Evolutionary conservation across 495 filamentous ascomycete species (phyloP), one percentile per base, ranked within the genome.

Genomic region (Beverwykella pulmonaria): DNA sequence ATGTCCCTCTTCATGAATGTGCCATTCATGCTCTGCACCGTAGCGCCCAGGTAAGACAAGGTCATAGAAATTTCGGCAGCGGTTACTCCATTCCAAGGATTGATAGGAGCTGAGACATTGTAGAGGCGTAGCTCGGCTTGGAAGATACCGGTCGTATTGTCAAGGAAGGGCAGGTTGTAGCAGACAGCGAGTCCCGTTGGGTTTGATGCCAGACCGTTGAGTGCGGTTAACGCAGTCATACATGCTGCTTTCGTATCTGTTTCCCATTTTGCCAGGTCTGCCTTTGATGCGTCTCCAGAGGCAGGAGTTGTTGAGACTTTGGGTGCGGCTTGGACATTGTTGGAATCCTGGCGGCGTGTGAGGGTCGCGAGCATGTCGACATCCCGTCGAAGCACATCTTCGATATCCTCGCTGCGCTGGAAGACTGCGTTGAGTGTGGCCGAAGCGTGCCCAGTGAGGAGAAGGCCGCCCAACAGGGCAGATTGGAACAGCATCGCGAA

Each of bases 101-200:
- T 86, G 0, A 75, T 81, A 27, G 89, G 81, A 10, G 73, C 69
- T 9, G 82, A 82, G 47, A 91, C 74, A 65, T 83, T 84, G 75
- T 87, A 92, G 50, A 92, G 77, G 58, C 89, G 80, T 22, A 92
- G 61, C 71, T 92, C 90, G 23, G 88, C 87, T 73, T 87, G 80
- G 72, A 93, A 92, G 1, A 85, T 77, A 10, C 90, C 90, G 7
- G 82, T 85, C 1, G 66, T 70, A 71, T 81, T 86, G 74, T 91
- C 79, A 49, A 89, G 79, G 23, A 80, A 80, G 19, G 83, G 84
- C 2, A 93, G 69, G 68, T 92, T 93, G 74, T 91, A 93, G 81
- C 90, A 93, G 30, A 88, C 82, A n/a, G 85, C 84, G n/a, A 90
- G 79, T 15, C 90, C 90, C 1, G 88, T 85, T 2, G 88, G 86